Evolutionary conservation across 2,329 filamentous ascomycete genomes (phyloP).

Genomic region (Cladosporium sp.): DNA sequence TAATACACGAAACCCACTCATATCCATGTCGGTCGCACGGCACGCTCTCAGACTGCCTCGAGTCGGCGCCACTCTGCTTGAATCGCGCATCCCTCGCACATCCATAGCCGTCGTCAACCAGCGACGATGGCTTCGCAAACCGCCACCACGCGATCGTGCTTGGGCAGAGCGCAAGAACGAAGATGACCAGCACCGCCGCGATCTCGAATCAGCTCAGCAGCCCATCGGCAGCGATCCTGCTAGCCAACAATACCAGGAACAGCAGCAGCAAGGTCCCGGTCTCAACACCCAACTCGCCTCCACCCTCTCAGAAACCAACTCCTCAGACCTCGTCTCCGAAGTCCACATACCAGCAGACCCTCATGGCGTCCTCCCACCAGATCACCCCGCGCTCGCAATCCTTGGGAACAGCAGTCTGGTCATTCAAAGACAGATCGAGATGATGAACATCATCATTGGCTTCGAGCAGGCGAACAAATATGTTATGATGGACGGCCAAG

Average conservation of each 20-base stretch:
- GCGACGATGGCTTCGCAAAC: conserved; percentile 24
- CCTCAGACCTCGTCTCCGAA: conserved; percentile 55
- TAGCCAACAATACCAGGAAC: conserved; percentile 19
- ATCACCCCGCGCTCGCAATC: conserved; percentile 59
- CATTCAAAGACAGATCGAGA: conserved; percentile 63
- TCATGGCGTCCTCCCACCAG: conserved; percentile 57
- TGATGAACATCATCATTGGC: conserved; percentile 66
- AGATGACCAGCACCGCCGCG: background rate
- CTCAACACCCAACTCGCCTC: conserved; percentile 42
- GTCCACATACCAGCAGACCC: conserved; percentile 64
- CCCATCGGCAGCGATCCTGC: background rate
- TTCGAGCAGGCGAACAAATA: conserved; percentile 69
- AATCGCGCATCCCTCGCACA: conserved; percentile 8
- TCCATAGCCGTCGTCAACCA: conserved; percentile 14
- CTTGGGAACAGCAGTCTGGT: conserved; percentile 63
- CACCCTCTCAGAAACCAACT: conserved; percentile 47
- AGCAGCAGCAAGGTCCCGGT: conserved; percentile 3
- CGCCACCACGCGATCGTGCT: conserved; percentile 22
- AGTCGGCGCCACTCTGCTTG: conserved; percentile 12
- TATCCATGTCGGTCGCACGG: conserved; percentile 21
- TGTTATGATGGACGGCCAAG: conserved; percentile 64
- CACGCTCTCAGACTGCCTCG: conserved; percentile 21
- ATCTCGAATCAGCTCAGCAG: conserved; percentile 14
- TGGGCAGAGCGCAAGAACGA: conserved; percentile 14
- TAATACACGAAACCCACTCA: background rate